Conservation (phyloP, 441 rosid genomes). For the Manihot esculenta region DNA sequence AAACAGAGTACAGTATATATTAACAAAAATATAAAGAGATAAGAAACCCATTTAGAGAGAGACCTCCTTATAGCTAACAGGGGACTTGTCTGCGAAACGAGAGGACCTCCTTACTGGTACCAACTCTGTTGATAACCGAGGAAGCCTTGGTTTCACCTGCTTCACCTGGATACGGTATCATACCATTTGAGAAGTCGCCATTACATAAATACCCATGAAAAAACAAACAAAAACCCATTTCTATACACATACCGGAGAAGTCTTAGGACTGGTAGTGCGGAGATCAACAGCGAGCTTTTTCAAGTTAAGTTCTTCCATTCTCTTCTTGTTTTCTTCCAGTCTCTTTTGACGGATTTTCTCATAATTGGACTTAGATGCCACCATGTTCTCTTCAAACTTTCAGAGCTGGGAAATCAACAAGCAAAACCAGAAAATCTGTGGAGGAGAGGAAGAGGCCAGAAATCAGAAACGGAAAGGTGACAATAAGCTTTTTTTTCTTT, state of each 20-base stretch:
- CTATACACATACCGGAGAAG: constrained; percentile 35
- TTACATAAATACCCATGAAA: background rate
- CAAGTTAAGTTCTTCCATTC: constrained; percentile 64
- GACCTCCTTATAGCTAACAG: constrained; percentile 74
- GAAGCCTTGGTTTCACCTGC: constrained; percentile 37
- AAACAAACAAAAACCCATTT: background rate
- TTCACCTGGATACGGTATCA: constrained; percentile 29
- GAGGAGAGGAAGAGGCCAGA: no score
- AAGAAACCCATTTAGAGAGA: constrained; percentile 4
- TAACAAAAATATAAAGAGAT: no score
- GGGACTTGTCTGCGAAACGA: constrained; percentile 52
- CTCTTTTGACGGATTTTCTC: constrained; percentile 59
- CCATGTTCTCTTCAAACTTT: constrained; percentile 27
- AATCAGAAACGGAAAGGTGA: no score
- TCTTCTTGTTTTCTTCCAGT: constrained; percentile 70
- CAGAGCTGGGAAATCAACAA: background rate
- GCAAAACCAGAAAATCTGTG: background rate
- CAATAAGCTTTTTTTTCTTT: no score
- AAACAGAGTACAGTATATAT: no score
- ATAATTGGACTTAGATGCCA: constrained; percentile 44
- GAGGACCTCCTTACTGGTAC: constrained; percentile 58
- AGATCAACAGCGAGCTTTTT: constrained; percentile 47
- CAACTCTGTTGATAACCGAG: constrained; percentile 28
- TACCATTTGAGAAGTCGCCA: no score
- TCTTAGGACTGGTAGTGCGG: constrained; percentile 35